phyloP scores from a whole-genome alignment of 495 filamentous ascomycete species.

The Oidiodendron maius region DNA sequence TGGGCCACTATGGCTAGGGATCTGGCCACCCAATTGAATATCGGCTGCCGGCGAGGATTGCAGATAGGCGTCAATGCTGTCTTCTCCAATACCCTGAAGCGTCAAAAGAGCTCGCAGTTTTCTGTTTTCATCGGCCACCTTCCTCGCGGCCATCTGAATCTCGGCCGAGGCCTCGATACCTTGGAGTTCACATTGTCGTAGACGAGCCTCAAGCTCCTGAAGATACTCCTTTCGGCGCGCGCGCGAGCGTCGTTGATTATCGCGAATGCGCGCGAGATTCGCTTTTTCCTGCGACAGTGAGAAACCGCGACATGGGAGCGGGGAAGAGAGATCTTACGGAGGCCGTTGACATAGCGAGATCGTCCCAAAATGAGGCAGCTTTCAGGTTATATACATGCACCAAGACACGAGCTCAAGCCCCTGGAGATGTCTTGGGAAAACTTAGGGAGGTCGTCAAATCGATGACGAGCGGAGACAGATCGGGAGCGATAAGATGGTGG shows the following conservation, averaged over 20 bases:
- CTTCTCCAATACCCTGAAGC: constrained; percentile 35
- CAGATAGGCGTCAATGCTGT: constrained; percentile 31
- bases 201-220: constrained; percentile 58
- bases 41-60: constrained; percentile 9
- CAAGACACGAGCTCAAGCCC: no score
- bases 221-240: constrained; percentile 73
- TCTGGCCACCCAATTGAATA: constrained; percentile 1
- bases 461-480: no score
- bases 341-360: background rate
- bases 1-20: constrained; percentile 3
- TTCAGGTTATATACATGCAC: background rate
- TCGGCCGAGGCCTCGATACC: constrained; percentile 54
- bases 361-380: no score
- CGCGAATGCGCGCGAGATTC: constrained; percentile 54
- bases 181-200: constrained; percentile 51
- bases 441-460: no score
- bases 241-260: constrained; percentile 77
- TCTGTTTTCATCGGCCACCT: constrained; percentile 58
- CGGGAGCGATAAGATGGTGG: no score
- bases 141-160: constrained; percentile 57
- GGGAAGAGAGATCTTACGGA: background rate
- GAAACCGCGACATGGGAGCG: background rate
- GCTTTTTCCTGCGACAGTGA: constrained; percentile 24
- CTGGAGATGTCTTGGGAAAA: no score
- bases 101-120: constrained; percentile 45